These are phyloP conservation scores for Botrytis byssoidea DNA, from an alignment of 2,329 filamentous ascomycete species.

Conservation along the genomic window DNA sequence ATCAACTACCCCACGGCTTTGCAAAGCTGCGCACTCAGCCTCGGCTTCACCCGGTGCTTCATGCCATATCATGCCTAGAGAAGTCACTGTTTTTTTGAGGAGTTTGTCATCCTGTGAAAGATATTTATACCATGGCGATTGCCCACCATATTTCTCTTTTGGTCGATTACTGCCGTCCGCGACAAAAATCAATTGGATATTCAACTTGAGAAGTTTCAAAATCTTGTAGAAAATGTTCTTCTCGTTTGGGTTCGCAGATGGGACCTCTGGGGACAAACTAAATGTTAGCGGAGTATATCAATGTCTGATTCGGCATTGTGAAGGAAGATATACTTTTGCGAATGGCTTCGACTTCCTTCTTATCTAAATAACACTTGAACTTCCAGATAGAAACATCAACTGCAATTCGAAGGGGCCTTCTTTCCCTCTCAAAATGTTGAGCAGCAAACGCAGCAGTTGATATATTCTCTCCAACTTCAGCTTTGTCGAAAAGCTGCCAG, in stretches of 20 bases:
- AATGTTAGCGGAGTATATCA: neutral
- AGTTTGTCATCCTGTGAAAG: conserved; percentile 22
- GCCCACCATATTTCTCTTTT: conserved; percentile 46
- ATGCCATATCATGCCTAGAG: conserved; percentile 80
- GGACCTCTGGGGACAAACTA: neutral
- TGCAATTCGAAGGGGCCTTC: conserved; percentile 74
- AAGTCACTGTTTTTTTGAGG: conserved; percentile 55
- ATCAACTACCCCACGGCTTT: conserved; percentile 77
- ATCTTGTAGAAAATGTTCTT: conserved; percentile 73
- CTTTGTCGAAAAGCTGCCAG: conserved; percentile 18
- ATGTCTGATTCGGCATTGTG: neutral
- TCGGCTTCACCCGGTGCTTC: conserved; percentile 91
- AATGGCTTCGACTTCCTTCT: conserved; percentile 68
- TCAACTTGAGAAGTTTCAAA: conserved; percentile 67
- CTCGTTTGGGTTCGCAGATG: conserved; percentile 44
- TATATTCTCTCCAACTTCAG: conserved; percentile 14
- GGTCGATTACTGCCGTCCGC: conserved; percentile 80
- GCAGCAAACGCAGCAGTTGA: conserved; percentile 55
- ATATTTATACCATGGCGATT: neutral
- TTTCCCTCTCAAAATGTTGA: conserved; percentile 65
- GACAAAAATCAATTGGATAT: conserved; percentile 79
- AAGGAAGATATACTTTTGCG: conserved; percentile 1
- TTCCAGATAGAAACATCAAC: conserved; percentile 96
- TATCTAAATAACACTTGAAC: conserved; percentile 79
- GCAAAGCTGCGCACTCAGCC: conserved; percentile 84